Evolutionary conservation across 2,329 filamentous ascomycete species (phyloP).

Genomic region (Fusarium armeniacum): DNA sequence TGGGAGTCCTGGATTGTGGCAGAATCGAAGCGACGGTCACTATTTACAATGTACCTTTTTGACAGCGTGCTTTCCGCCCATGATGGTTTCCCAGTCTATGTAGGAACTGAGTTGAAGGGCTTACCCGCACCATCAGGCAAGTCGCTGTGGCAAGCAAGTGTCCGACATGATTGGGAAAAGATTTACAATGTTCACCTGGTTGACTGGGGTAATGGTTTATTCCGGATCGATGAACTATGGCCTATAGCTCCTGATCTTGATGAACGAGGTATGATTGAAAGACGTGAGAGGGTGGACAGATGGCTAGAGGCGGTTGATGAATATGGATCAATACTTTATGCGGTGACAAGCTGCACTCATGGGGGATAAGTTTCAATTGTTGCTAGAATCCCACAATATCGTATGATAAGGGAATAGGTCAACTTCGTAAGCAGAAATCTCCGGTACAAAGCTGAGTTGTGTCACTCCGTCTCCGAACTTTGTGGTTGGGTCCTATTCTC

Average conservation of each 20-base stretch:
- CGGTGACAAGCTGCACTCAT: not conserved
- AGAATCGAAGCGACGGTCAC: not conserved
- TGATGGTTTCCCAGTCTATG: not conserved
- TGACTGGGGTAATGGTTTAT: rapidly evolving
- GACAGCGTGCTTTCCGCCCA: not conserved
- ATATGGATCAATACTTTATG: not conserved
- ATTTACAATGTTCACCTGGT: not conserved
- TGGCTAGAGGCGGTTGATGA: not conserved
- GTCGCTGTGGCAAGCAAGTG: not conserved
- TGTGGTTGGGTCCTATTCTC: too few relatives aligned
- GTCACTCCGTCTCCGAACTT: too few relatives aligned
- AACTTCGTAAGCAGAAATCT: too few relatives aligned
- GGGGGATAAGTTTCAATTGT: not conserved
- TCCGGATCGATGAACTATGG: not conserved
- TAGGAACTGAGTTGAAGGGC: not conserved
- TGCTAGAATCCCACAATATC: too few relatives aligned
- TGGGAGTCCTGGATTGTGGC: not conserved
- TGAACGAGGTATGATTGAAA: not conserved
- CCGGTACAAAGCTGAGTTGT: too few relatives aligned
- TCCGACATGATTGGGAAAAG: not conserved
- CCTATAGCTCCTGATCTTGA: rapidly evolving
- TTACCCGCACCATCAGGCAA: not conserved
- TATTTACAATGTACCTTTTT: not conserved
- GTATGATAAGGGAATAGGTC: too few relatives aligned
- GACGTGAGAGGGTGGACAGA: not conserved